Percentiles rank a stretch among this genome's conserved stretches.
These are phyloP conservation scores for Phytophthora pisi DNA, from an alignment of 352 stramenopile genomes.

Conservation along the genomic window DNA sequence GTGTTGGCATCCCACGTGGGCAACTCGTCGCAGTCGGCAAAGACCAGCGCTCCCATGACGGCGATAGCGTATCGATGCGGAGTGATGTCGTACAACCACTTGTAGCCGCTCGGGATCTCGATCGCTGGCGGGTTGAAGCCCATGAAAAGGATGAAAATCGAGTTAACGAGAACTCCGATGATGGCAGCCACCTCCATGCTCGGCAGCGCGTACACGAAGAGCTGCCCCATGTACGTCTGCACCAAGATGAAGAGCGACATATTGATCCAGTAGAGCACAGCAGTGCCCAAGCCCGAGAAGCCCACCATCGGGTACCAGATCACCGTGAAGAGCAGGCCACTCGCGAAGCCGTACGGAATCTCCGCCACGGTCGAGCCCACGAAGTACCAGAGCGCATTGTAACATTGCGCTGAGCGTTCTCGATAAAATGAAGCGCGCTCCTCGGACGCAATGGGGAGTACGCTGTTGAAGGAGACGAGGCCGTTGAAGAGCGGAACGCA, in stretches of 20 bases:
- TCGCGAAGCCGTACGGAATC: conserved; percentile 58
- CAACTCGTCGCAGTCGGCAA: conserved; percentile 28
- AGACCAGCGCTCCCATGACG: conserved; percentile 27
- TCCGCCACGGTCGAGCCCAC: conserved; percentile 45
- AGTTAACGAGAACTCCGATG: conserved; percentile 47
- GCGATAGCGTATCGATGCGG: conserved; percentile 30
- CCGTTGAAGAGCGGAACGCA: conserved; percentile 78
- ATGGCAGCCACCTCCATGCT: conserved; percentile 35
- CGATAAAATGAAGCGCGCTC: conserved; percentile 65
- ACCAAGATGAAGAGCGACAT: conserved; percentile 49
- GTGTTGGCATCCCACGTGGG: conserved; percentile 19
- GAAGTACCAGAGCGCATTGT: conserved; percentile 46
- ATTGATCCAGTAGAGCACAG: conserved; percentile 56
- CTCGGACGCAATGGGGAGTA: conserved; percentile 72
- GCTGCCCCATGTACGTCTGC: conserved; percentile 50
- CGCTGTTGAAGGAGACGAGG: conserved; percentile 66
- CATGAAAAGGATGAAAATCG: conserved; percentile 56
- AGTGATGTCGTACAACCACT: conserved; percentile 42
- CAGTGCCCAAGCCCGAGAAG: conserved; percentile 39
- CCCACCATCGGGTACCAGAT: conserved; percentile 55
- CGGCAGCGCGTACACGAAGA: conserved; percentile 44
- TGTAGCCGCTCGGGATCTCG: conserved; percentile 52
- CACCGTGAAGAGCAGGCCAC: conserved; percentile 43
- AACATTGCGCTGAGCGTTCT: conserved; percentile 84
- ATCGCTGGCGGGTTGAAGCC: conserved; percentile 54